A percentile compares a stretch with the other conserved stretches of the same genome.
Evolutionary conservation across 1,284 basidiomycete species (phyloP).

Genomic region (Naganishia sp.): DNA sequence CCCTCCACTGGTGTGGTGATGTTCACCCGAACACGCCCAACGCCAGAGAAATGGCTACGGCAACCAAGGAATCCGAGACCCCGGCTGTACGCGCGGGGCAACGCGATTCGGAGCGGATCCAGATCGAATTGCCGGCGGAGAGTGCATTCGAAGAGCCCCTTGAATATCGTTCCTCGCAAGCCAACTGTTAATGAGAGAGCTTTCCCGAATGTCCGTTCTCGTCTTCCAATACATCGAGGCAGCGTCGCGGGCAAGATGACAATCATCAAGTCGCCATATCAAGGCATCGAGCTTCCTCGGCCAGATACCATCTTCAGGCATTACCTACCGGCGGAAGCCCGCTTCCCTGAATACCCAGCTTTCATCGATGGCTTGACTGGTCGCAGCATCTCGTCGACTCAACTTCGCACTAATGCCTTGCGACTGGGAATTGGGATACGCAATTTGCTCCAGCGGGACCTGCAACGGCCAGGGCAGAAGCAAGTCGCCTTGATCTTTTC

Average conservation of each 20-base stretch:
- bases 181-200: not conserved
- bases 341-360: conserved; percentile 22
- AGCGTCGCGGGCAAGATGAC: not conserved
- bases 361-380: conserved; percentile 30
- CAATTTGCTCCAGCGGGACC: not conserved
- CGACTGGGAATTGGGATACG: conserved; percentile 25
- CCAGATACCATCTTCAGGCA: conserved; percentile 15
- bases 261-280: conserved; percentile 10
- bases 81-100: not conserved
- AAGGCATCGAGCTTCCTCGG: not conserved
- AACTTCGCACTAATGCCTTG: conserved; percentile 29
- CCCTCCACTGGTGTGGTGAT: no score
- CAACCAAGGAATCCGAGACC: not conserved
- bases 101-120: not conserved
- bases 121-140: not conserved
- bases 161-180: no score
- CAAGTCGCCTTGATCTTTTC: conserved; percentile 42
- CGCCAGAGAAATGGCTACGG: not conserved
- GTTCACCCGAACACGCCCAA: no score
- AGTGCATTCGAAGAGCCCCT: not conserved
- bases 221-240: no score
- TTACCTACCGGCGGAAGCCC: conserved; percentile 4
- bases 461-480: not conserved
- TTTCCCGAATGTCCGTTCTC: not conserved
- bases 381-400: conserved; percentile 14